A percentile compares a stretch with the other conserved stretches of the same genome.
Conservation (phyloP, 306 rosid species). For the Fragaria nilgerrensis region DNA sequence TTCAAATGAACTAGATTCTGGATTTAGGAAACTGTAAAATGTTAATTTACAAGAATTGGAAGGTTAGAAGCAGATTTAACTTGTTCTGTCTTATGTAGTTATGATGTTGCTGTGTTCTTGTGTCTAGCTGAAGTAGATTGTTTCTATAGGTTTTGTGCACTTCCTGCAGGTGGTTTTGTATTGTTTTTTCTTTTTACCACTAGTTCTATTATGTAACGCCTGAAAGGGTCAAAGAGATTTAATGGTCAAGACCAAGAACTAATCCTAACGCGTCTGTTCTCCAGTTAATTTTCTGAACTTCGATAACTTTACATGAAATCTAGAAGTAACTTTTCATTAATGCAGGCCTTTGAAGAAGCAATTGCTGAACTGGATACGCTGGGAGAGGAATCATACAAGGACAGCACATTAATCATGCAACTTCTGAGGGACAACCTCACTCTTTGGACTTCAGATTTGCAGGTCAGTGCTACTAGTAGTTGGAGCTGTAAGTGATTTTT, state of each 20-base stretch:
- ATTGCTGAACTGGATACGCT: slow-evolving; percentile 46
- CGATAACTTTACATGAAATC: not conserved
- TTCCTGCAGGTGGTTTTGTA: not conserved
- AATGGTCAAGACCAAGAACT: not conserved
- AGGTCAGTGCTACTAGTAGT: slow-evolving; percentile 26
- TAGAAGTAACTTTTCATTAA: no score
- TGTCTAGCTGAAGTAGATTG: not conserved
- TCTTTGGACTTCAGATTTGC: slow-evolving; percentile 49
- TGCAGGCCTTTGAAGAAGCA: slow-evolving; percentile 43
- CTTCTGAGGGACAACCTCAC: slow-evolving; percentile 47
- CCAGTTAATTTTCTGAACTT: not conserved
- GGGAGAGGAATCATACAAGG: slow-evolving; percentile 48
- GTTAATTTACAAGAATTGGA: not conserved
- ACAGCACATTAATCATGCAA: slow-evolving; percentile 47
- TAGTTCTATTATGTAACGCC: not conserved
- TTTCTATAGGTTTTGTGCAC: not conserved
- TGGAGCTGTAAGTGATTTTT: not conserved
- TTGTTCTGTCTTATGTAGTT: not conserved
- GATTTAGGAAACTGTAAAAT: not conserved
- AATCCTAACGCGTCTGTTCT: not conserved
- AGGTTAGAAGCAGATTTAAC: not conserved
- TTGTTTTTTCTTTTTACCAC: not conserved
- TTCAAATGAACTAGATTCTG: not conserved
- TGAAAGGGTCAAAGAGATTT: not conserved
- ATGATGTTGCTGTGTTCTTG: not conserved